Base-by-base conservation (phyloP, 805 yeast species). In the Ogataea philodendri region DNA sequence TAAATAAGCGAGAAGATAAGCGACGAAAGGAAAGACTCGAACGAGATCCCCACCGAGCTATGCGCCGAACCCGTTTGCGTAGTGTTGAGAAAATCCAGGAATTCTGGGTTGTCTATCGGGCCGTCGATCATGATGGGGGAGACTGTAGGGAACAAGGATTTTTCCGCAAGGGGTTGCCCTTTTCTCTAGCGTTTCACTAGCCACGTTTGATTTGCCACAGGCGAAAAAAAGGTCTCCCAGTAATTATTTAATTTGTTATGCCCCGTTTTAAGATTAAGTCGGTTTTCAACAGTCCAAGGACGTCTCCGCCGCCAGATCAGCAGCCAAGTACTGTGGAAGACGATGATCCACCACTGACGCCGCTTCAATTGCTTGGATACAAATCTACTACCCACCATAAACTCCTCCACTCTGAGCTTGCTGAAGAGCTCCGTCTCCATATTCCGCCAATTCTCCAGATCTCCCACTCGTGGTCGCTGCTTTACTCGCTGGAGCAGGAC, bases 401-500 rank as follows among this genome's bases (percentile, higher is more conserved):
- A 44, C 61, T 90, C 7, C 52, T 90, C 37, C 51, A 52, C 5
- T 32, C 48, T 0, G 83, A 75, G 32, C 62, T 90, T 51, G 93
- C 93, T 1, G 83, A 74, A 39, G 87, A 86, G 36, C 70, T 90
- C 22, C 68, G 96, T 28, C 65, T 67, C 17, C 69, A 86, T 35
- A 57, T 93, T 41, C 96, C 97, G 0, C 71, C 85, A 4, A 67
- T 97, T 30, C 65, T 84, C 24, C 96, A 87, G 56, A 66, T 90
- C 15, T 76, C 76, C 42, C 80, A 82, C 23, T 72, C 72, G 5
- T 93, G 97, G 98, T 60, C 70, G 5, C 59, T 93, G 32, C 59
- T 79, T 3, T 90, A 89, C 55, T 81, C 93, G n/a, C 61, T 86
- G 42, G 97, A 89, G 48, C 96, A 87, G 58, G 85, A 88, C 56